These are phyloP conservation scores for Mrakia blollopis DNA, from an alignment of 768 basidiomycete genomes.

Conservation along the genomic window DNA sequence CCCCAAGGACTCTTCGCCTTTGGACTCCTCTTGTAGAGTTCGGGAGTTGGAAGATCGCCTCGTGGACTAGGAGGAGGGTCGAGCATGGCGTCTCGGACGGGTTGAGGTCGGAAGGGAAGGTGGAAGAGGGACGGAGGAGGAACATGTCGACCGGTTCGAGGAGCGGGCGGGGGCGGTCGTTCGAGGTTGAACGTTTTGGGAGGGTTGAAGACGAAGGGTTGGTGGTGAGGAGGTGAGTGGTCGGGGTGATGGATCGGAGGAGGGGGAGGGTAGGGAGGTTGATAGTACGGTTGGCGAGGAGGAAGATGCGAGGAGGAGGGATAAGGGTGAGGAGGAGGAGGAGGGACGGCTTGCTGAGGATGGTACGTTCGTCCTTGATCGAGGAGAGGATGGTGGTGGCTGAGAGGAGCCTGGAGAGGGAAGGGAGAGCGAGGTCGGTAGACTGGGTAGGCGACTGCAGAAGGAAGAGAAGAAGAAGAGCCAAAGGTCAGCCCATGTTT, in stretches of 20 bases:
- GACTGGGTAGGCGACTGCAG: not conserved
- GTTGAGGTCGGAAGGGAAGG: not conserved
- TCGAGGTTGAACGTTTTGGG: not conserved
- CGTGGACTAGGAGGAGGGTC: constrained; percentile 10
- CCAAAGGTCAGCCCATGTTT: not conserved
- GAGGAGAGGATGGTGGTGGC: not conserved
- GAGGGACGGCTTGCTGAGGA: too few relatives aligned
- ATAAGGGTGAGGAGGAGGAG: not conserved
- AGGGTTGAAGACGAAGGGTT: not conserved
- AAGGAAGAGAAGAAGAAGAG: not conserved
- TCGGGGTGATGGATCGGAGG: not conserved
- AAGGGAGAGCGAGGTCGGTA: not conserved
- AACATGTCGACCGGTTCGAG: not conserved
- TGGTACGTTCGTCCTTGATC: not conserved
- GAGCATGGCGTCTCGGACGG: not conserved
- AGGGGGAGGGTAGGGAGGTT: not conserved
- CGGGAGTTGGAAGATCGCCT: not conserved
- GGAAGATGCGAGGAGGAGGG: not conserved
- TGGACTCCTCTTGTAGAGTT: not conserved
- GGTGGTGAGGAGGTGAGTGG: not conserved
- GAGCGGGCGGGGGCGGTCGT: not conserved
- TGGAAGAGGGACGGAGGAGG: not conserved
- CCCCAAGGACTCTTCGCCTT: not conserved
- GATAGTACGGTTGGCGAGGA: not conserved
- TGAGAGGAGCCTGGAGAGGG: not conserved